Evolutionary conservation across 768 basidiomycete species (phyloP).

Genomic region (Boletus fagicola): DNA sequence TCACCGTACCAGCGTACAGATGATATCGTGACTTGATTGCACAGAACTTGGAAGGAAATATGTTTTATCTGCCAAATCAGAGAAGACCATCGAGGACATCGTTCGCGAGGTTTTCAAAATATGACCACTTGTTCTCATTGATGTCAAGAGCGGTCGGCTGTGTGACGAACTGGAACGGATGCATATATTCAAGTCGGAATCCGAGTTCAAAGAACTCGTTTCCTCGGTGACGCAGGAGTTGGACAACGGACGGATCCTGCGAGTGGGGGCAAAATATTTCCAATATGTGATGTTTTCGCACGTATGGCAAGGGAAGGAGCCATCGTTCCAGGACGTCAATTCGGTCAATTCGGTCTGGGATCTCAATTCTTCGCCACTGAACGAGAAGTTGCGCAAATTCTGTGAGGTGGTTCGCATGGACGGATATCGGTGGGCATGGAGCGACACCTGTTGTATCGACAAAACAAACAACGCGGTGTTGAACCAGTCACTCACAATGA

Average conservation of each 20-base stretch:
- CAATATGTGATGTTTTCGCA: conserved; percentile 2
- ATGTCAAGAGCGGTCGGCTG: neutral
- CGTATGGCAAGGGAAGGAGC: neutral
- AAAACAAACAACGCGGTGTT: neutral
- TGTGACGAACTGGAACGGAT: neutral
- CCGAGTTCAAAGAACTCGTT: neutral
- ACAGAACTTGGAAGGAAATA: neutral
- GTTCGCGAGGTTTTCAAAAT: neutral
- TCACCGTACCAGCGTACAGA: accelerated
- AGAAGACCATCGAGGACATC: neutral
- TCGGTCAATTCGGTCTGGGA: too few species aligned
- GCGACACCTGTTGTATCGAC: neutral
- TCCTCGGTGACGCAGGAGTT: neutral
- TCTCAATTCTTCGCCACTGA: too few species aligned
- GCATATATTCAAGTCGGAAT: neutral
- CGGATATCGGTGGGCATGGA: neutral
- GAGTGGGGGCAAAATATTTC: neutral
- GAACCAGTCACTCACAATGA: neutral
- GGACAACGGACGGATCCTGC: neutral
- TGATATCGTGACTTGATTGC: neutral
- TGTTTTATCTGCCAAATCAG: neutral
- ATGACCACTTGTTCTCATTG: neutral
- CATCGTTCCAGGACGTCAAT: neutral
- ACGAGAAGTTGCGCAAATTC: too few species aligned
- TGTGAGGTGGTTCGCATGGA: too few species aligned